These are phyloP conservation scores for Austropuccinia psidii DNA, from an alignment of 1,284 basidiomycete species.

Conservation along the genomic window DNA sequence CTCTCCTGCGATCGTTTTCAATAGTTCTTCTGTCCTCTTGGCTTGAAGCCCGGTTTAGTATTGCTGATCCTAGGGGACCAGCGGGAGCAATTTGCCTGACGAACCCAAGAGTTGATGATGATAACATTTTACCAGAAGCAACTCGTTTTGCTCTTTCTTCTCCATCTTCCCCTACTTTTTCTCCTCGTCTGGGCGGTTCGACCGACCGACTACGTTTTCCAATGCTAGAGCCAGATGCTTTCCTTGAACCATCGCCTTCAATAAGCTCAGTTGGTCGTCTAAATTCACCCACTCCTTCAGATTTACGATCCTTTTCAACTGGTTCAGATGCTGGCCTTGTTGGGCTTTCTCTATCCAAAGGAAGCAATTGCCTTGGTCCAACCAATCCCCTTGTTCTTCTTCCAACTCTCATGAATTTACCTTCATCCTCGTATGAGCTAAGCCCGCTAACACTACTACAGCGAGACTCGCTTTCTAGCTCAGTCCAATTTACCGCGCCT, in stretches of 20 bases:
- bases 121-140: too few species aligned
- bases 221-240: conserved; percentile 26
- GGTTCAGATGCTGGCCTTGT: conserved; percentile 13
- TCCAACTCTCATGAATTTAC: not conserved
- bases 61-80: too few species aligned
- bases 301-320: not conserved
- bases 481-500: not conserved
- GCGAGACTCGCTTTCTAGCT: conserved; percentile 3
- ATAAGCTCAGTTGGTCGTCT: not conserved
- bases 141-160: not conserved
- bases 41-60: not conserved
- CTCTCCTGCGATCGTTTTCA: not conserved
- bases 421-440: not conserved
- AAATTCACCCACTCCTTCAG: not conserved
- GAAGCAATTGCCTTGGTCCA: not conserved
- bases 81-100: too few species aligned
- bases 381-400: not conserved
- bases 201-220: conserved; percentile 27
- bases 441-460: conserved; percentile 34
- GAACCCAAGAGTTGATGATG: too few species aligned
- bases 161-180: not conserved
- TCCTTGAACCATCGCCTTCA: not conserved
- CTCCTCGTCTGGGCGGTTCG: not conserved
- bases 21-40: not conserved
- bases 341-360: not conserved